Evolutionary conservation across 2,329 filamentous ascomycete species (phyloP), one percentile per base, ranked within the genome.

Genomic region (Ophiobolus disseminans): DNA sequence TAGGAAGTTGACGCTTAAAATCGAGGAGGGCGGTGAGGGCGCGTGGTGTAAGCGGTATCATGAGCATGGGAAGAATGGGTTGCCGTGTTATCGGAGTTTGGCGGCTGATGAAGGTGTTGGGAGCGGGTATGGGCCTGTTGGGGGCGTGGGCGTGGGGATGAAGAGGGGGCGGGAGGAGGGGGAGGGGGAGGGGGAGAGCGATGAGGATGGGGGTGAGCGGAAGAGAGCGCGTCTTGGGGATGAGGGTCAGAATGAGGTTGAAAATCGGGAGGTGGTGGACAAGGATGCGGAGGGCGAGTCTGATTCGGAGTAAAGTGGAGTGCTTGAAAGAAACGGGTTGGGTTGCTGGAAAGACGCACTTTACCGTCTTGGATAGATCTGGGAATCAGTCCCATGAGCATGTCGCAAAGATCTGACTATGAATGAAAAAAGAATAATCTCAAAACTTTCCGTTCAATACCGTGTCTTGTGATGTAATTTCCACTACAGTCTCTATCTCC

Each of bases 21-120:
- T 65, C 21, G 69, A 72, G 35, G 65, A 69, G 52, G 47, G 35
- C 4, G 48, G 47, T 0, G 57, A 66, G 39, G 60, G 58, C 1
- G 56, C 56, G 7, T 72, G 69, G 69, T 72, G 69, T 36, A 47
- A 50, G 25, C 48, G 66, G 8, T 72, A 72, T 23, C 69, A 72
- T 39, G 53, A 66, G 47, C 69, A 72, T 52, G 34, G 5, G 1
- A 62, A 55, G 51, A 30, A 58, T 23, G 57, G 51, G 0, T 1
- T 31, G 32, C 38, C 25, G n/a, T 72, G 69, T 41, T 70, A 71
- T 48, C 56, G 61, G 22, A 41, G 55, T 46, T 14, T 47, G 19
- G 55, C 53, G 1, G 48, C 31, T 31, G 35, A 34, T 31, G 14
- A 10, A 23, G 17, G 19, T 4, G 14, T 14, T 38, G 19, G 40